Evolutionary conservation across 2,329 filamentous ascomycete genomes (phyloP).

Genomic region (Pseudogymnoascus sp.): DNA sequence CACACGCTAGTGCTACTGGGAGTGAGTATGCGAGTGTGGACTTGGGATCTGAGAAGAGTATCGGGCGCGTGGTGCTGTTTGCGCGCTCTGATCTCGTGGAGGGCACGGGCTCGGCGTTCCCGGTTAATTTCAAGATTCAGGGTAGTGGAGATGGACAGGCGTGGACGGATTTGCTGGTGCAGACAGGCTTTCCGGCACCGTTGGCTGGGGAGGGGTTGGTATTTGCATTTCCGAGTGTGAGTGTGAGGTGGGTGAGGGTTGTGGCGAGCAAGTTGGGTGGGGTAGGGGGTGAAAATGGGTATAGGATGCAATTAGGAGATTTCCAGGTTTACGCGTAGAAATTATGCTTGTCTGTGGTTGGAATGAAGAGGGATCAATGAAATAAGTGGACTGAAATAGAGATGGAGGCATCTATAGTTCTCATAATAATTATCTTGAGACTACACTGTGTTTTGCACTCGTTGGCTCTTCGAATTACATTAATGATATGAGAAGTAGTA

Average conservation of each 20-base stretch:
- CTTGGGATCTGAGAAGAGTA: slow-evolving; percentile 3
- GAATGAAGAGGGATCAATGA: not conserved
- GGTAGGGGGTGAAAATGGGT: slow-evolving; percentile 8
- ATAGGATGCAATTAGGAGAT: slow-evolving; percentile 14
- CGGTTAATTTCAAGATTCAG: slow-evolving; percentile 14
- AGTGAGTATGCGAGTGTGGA: slow-evolving; percentile 13
- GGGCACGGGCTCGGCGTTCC: slow-evolving; percentile 12
- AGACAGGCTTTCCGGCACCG: slow-evolving; percentile 9
- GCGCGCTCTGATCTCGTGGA: slow-evolving; percentile 13
- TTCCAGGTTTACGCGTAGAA: slow-evolving; percentile 11
- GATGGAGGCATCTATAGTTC: not conserved
- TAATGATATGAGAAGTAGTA: not conserved
- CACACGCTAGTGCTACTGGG: slow-evolving; percentile 9
- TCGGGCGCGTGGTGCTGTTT: slow-evolving; percentile 15
- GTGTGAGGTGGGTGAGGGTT: slow-evolving; percentile 11
- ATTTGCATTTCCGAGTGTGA: slow-evolving; percentile 10
- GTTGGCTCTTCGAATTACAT: not conserved
- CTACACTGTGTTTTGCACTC: not conserved
- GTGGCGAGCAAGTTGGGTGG: slow-evolving; percentile 12
- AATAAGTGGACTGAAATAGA: not conserved
- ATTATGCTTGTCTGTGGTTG: no score
- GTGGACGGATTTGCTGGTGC: slow-evolving; percentile 11
- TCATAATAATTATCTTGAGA: not conserved
- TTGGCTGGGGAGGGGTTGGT: slow-evolving; percentile 14
- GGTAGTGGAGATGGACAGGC: slow-evolving; percentile 7